Evolutionary conservation across 2,329 filamentous ascomycete genomes (phyloP).

Genomic region (Phyllosticta citriasiana): DNA sequence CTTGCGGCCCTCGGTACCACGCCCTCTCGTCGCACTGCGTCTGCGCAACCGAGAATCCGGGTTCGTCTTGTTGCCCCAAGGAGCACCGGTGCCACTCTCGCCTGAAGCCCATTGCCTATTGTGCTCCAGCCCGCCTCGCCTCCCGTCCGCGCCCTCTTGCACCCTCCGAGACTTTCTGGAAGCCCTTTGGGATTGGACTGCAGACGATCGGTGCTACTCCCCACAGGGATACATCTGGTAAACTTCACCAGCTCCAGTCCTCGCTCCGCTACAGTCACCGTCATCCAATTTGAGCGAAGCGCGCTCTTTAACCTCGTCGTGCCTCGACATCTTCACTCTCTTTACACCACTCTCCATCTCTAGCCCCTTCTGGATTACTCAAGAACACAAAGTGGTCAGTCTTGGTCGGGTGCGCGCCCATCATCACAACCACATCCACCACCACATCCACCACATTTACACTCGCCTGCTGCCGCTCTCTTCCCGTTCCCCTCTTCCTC

Average conservation of each 20-base stretch:
- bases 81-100: constrained; percentile 20
- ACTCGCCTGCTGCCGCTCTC: constrained; percentile 15
- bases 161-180: constrained; percentile 33
- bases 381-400: constrained; percentile 37
- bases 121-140: constrained; percentile 25
- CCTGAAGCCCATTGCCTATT: constrained; percentile 27
- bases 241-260: constrained; percentile 6
- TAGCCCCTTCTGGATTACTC: constrained; percentile 41
- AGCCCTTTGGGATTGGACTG: constrained; percentile 29
- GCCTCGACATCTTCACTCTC: not conserved
- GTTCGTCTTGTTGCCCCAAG: constrained; percentile 28
- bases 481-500: constrained; percentile 30
- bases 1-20: constrained; percentile 28
- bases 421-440: constrained; percentile 27
- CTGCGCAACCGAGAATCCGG: constrained; percentile 39
- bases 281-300: constrained; percentile 8
- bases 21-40: constrained; percentile 32
- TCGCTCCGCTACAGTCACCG: constrained; percentile 10
- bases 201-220: constrained; percentile 26
- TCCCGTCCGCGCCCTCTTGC: constrained; percentile 27
- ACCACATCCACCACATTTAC: constrained; percentile 12
- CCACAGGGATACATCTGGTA: constrained; percentile 18
- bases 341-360: not conserved
- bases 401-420: constrained; percentile 36
- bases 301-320: constrained; percentile 9